These are phyloP conservation scores for Tylopilus sp. DNA, from an alignment of 1,284 basidiomycete genomes.

Conservation along the genomic window DNA sequence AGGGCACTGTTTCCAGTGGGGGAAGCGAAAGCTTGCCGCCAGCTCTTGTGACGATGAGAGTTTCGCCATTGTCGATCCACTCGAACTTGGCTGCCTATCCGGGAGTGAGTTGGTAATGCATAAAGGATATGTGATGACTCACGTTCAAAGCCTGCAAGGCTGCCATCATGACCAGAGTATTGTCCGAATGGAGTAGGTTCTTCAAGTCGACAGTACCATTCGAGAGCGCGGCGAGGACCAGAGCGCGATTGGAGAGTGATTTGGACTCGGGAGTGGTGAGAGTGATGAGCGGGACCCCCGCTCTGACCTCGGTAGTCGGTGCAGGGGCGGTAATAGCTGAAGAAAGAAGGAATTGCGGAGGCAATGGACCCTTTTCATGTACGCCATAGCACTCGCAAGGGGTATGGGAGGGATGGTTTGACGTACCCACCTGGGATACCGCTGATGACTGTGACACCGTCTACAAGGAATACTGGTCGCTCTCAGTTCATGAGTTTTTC, in stretches of 20 bases:
- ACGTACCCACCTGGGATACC: conserved; percentile 47
- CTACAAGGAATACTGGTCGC: conserved; percentile 85
- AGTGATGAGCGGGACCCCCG: conserved; percentile 43
- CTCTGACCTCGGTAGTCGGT: background rate
- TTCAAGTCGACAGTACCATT: conserved; percentile 84
- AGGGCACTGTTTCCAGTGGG: conserved; percentile 79
- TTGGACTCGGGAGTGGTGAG: conserved; percentile 96
- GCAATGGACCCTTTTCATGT: conserved; percentile 16
- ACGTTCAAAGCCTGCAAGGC: conserved; percentile 86
- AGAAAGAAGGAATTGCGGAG: conserved; percentile 20
- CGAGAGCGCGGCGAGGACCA: conserved; percentile 91
- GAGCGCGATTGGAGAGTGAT: conserved; percentile 93
- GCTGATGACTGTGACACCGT: conserved; percentile 72
- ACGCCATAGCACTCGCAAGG: conserved; percentile 18
- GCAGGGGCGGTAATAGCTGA: background rate
- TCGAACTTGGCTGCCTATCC: conserved; percentile 77
- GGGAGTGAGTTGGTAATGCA: conserved; percentile 4
- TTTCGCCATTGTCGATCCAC: conserved; percentile 94
- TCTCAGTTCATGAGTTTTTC: conserved; percentile 88
- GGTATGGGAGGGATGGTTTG: conserved; percentile 46
- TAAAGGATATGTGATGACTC: conserved; percentile 14
- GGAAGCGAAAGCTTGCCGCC: conserved; percentile 80
- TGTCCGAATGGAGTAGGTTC: conserved; percentile 95
- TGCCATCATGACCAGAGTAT: conserved; percentile 99
- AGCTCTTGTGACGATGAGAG: conserved; percentile 88